Base-by-base conservation (phyloP, 306 rosid genomes). In the Cicer chorassanicum region DNA sequence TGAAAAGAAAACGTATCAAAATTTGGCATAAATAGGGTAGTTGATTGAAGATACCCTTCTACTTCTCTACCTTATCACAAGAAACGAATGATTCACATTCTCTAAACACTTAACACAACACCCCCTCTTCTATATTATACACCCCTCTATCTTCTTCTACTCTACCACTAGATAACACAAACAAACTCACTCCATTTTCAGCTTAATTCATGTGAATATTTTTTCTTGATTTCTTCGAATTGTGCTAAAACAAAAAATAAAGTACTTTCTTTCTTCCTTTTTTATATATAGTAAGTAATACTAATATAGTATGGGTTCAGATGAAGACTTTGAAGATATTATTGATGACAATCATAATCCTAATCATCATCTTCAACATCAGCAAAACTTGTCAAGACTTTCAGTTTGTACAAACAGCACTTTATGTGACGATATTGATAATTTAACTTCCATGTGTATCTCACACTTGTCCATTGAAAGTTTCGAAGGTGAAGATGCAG, bases 341-440 rank as follows among this genome's bases (percentile, higher is more conserved):
- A 43, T 46, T 9, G 77, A 73, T 16, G 73, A 72, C 12, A 55
- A 56, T 14, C 44, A 24, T 24, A 1, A 75, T 34, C 61, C 2
- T 24, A 2, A 21, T 21, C 18, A 13, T 71, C 80, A 40, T 1
- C 67, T 60, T 19, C 75, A 69, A 3, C 81, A 83, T 68, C 83
- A 75, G 1, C 86, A 76, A 13, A 87, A 84, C 80, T 50, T 85
- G 75, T 92, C 96, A 0, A 81, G 90, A 82, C 89, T 92, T 18
- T 91, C 97, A 5, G 87, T 89, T 8, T 85, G 95, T 65, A 86
- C 84, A 0, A 78, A 79, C 78, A 86, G 82, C 40, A 78, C 86
- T 41, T 10, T 76, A 57, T 77, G 75, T 50, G 88, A 81, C 9
- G 81, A 74, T n/a, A 78, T 54, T 13, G 84, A 82, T 10, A 59